These are phyloP conservation scores for Paradendryphiella salina DNA, from an alignment of 2,329 filamentous ascomycete species.

Conservation along the genomic window DNA sequence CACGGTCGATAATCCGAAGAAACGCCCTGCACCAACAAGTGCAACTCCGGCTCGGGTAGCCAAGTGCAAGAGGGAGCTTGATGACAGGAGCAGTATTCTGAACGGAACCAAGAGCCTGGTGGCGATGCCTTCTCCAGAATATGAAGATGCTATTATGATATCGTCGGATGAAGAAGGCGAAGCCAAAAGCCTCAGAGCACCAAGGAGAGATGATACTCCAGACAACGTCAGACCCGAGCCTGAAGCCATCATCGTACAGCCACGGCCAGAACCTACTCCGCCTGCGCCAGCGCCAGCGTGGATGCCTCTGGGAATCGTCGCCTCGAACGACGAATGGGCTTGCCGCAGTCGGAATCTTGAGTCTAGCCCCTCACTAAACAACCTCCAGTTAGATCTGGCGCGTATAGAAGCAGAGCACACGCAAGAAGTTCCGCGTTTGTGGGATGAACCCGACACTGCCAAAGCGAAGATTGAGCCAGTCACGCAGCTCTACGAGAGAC, in stretches of 20 bases:
- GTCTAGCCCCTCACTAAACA: not conserved
- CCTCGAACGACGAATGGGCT: not conserved
- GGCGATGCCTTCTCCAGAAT: not conserved
- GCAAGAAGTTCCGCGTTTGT: not conserved
- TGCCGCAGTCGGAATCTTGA: not conserved
- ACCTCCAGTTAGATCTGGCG: not conserved
- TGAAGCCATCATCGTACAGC: not conserved
- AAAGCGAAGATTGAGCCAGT: not conserved
- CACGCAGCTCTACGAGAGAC: not conserved
- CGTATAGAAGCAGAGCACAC: not conserved
- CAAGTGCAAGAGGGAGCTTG: not conserved
- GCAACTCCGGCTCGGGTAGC: not conserved
- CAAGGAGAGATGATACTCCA: not conserved
- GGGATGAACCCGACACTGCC: not conserved
- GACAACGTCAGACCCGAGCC: not conserved
- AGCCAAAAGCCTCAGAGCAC: not conserved
- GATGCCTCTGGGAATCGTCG: not conserved
- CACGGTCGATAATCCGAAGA: not conserved
- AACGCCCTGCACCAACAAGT: not conserved
- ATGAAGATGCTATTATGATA: not conserved
- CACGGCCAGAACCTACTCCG: not conserved
- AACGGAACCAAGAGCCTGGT: not conserved
- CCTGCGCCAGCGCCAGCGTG: not conserved
- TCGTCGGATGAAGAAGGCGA: constrained; percentile 3
- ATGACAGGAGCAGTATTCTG: not conserved